Evolutionary conservation across 768 basidiomycete genomes (phyloP).

Genomic region (Tylopilus felleus): DNA sequence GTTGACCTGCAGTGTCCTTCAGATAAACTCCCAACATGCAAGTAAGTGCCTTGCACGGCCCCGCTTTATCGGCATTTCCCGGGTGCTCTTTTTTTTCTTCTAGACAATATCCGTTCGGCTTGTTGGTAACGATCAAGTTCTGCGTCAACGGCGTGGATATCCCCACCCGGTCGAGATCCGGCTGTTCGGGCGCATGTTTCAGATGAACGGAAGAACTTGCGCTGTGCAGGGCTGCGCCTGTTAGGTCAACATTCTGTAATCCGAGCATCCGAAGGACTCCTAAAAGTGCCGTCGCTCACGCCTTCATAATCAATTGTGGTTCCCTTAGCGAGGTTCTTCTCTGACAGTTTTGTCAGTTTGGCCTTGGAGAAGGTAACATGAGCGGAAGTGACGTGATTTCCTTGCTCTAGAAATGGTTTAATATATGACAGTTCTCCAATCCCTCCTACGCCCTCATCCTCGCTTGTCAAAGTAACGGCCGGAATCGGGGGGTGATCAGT

Average conservation of each 20-base stretch:
- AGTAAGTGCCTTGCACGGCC: too few species aligned
- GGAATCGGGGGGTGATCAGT: background rate
- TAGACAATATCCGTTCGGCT: background rate
- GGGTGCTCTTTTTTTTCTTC: background rate
- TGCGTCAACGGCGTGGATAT: background rate
- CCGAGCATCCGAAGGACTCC: background rate
- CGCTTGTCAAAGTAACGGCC: background rate
- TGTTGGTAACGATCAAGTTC: background rate
- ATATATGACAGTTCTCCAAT: conserved; percentile 1
- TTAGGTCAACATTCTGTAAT: background rate
- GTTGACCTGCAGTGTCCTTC: too few species aligned
- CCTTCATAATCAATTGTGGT: background rate
- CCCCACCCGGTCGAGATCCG: background rate
- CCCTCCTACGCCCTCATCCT: background rate
- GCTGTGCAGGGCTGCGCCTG: background rate
- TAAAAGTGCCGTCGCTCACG: background rate
- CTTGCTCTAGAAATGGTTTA: background rate
- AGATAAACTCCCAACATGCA: too few species aligned
- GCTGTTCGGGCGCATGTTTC: background rate
- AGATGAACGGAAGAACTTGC: background rate
- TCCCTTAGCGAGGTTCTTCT: background rate
- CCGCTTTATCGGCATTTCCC: background rate
- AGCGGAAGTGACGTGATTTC: conserved; percentile 1
- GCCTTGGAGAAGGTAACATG: background rate
- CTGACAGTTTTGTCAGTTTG: conserved; percentile 5